Percentiles rank a stretch among this genome's conserved stretches.
Evolutionary conservation across 1,284 basidiomycete species (phyloP).

Genomic region (Tetrapyrgos nigripes): DNA sequence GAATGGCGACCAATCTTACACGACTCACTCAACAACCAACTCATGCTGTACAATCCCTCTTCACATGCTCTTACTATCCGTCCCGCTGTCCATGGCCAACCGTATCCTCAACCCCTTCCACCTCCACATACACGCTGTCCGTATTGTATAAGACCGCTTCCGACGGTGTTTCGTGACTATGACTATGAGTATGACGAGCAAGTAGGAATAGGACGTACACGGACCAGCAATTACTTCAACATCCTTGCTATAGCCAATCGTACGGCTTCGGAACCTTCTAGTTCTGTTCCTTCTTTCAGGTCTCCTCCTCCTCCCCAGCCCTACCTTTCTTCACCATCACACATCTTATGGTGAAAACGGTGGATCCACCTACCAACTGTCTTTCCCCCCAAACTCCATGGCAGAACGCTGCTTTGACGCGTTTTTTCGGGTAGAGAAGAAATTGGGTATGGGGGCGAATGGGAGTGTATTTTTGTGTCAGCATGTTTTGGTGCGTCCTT

Average conservation of each 20-base stretch:
- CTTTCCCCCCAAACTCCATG: constrained; percentile 71
- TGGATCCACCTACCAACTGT: constrained; percentile 22
- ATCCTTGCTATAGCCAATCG: constrained; percentile 75
- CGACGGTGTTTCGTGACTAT: constrained; percentile 38
- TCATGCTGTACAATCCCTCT: constrained; percentile 88
- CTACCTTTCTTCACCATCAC: neutral
- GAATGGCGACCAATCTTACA: constrained; percentile 79
- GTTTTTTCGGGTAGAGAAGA: constrained; percentile 88
- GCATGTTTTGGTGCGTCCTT: constrained; percentile 45
- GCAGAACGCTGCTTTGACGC: constrained; percentile 85
- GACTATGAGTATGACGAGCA: neutral
- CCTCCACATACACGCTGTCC: constrained; percentile 61
- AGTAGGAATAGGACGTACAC: constrained; percentile 37
- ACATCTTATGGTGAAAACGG: constrained; percentile 13
- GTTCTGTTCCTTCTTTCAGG: constrained; percentile 63
- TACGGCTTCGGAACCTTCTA: constrained; percentile 61
- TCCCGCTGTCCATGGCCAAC: constrained; percentile 31
- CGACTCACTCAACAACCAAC: constrained; percentile 80
- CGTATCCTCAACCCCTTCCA: too few relatives aligned
- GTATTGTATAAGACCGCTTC: constrained; percentile 70
- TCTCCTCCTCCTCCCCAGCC: constrained; percentile 28
- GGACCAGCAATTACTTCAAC: constrained; percentile 76
- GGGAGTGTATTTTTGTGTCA: constrained; percentile 89
- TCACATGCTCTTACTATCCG: constrained; percentile 85
- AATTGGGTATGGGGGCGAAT: constrained; percentile 91